Evolutionary conservation across 2,329 filamentous ascomycete genomes (phyloP).

Genomic region (Immersiporthe knoxdaviesiana): DNA sequence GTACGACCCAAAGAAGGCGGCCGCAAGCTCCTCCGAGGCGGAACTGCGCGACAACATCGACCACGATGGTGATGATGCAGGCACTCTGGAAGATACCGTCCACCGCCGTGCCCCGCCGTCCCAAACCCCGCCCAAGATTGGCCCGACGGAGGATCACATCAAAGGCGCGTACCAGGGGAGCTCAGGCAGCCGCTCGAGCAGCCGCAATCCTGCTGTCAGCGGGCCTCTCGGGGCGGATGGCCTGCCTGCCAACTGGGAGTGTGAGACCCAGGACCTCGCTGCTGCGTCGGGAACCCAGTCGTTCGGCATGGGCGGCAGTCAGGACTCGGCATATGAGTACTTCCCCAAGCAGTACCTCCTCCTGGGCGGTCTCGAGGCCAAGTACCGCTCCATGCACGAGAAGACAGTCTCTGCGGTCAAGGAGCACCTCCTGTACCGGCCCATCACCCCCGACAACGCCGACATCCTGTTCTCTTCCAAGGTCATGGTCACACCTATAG

Average conservation of each 20-base stretch:
- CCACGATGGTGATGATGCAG: conserved; percentile 22
- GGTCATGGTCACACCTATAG: conserved; percentile 51
- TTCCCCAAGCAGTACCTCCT: conserved; percentile 74
- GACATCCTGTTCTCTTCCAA: conserved; percentile 77
- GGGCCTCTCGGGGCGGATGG: conserved; percentile 42
- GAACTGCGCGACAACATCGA: conserved; percentile 1
- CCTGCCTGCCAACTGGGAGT: conserved; percentile 47
- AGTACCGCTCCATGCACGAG: conserved; percentile 75
- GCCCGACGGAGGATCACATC: not conserved
- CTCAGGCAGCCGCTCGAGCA: not conserved
- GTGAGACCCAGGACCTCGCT: conserved; percentile 63
- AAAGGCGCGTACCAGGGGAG: not conserved
- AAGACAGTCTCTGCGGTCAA: conserved; percentile 69
- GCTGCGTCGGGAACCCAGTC: conserved; percentile 49
- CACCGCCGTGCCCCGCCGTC: conserved; percentile 5
- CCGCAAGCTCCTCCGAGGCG: not conserved
- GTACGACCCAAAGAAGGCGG: conserved; percentile 33
- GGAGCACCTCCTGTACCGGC: conserved; percentile 75
- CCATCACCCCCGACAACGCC: conserved; percentile 68
- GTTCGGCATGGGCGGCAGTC: conserved; percentile 65
- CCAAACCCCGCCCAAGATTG: not conserved
- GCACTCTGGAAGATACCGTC: conserved; percentile 22
- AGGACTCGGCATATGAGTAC: conserved; percentile 75
- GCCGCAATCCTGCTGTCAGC: conserved; percentile 10
- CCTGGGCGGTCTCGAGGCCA: conserved; percentile 71